Conservation (phyloP, 1,284 basidiomycete species). For the Ganoderma boninense region DNA sequence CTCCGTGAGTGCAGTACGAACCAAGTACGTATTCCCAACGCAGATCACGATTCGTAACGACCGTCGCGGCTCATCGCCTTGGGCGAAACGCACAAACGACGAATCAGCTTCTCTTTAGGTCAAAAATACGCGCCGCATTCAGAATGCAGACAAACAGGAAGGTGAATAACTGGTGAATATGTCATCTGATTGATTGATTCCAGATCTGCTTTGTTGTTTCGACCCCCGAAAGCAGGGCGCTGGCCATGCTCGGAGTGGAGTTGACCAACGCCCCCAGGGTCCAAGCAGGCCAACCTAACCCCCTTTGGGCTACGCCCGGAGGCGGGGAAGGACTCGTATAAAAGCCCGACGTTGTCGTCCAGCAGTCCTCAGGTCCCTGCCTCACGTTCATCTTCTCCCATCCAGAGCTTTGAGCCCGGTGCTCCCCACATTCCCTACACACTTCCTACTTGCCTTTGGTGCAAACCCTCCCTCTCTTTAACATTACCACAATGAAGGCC, state of each 20-base stretch:
- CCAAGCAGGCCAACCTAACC: background rate
- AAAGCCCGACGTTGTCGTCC: background rate
- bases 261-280: background rate
- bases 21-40: background rate
- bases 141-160: background rate
- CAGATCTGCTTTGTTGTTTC: background rate
- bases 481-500: constrained; percentile 9
- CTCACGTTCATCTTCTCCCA: constrained; percentile 12
- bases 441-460: constrained; percentile 4
- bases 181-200: constrained; percentile 1
- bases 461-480: background rate
- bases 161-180: no score
- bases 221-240: background rate
- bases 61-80: constrained; percentile 9
- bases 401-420: constrained; percentile 13
- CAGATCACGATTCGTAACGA: constrained; percentile 10
- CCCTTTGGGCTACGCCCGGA: background rate
- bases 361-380: background rate
- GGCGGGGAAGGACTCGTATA: background rate
- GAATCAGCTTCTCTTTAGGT: background rate
- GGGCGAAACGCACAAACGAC: constrained; percentile 3
- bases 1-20: background rate
- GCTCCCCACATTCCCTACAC: constrained; percentile 11
- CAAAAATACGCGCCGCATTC: background rate
- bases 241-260: background rate